These are phyloP conservation scores for Seminavis robusta DNA, from an alignment of 108 stramenopile genomes.

Conservation along the genomic window DNA sequence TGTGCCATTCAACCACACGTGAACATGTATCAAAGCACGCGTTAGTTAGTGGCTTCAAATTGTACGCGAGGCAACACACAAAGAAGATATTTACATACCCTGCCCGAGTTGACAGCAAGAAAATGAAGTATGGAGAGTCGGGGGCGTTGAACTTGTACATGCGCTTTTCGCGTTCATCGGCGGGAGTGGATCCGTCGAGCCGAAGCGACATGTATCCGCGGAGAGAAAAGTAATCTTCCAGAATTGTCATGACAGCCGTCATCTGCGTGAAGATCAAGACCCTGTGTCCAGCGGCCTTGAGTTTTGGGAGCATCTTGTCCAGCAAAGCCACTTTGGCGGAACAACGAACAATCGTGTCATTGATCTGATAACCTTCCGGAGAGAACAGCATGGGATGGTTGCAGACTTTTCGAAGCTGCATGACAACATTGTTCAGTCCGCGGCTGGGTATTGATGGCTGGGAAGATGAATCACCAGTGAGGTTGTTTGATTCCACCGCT, in stretches of 20 bases:
- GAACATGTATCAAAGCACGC: too few species aligned
- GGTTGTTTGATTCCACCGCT: constrained; percentile 56
- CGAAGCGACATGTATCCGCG: constrained; percentile 69
- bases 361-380: constrained; percentile 76
- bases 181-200: constrained; percentile 88
- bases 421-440: constrained; percentile 86
- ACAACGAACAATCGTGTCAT: constrained; percentile 73
- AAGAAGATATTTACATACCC: constrained; percentile 57
- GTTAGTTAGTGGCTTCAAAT: too few species aligned
- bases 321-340: constrained; percentile 91
- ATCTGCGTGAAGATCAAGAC: constrained; percentile 97
- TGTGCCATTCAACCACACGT: too few species aligned
- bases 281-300: constrained; percentile 88
- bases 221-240: constrained; percentile 91
- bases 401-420: constrained; percentile 92
- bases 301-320: constrained; percentile 90
- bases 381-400: constrained; percentile 89
- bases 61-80: too few species aligned
- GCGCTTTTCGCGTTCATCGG: constrained; percentile 89
- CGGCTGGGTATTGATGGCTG: constrained; percentile 30
- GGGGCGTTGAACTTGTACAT: constrained; percentile 96
- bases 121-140: constrained; percentile 85
- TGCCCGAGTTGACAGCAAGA: constrained; percentile 93
- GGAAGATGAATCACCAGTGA: not conserved
- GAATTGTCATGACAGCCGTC: constrained; percentile 89